Evolutionary conservation across 495 filamentous ascomycete species (phyloP).

Genomic region (Neurospora sublineolata): DNA sequence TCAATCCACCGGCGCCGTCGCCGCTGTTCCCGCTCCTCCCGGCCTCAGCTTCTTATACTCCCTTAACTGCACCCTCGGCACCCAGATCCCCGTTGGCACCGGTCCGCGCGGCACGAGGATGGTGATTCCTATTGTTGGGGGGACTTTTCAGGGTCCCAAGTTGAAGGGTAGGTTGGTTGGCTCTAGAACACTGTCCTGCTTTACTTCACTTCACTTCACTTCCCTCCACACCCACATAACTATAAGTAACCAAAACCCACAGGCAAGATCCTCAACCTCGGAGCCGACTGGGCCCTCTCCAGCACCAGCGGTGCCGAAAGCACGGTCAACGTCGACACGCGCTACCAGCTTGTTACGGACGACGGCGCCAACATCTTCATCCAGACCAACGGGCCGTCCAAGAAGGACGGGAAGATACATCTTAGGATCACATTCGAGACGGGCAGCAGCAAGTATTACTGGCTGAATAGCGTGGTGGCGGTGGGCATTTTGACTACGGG

Average conservation of each 20-base stretch:
- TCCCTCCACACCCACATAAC: neutral
- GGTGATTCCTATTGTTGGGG: constrained; percentile 19
- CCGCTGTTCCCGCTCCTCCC: constrained; percentile 5
- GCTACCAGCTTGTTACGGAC: constrained; percentile 19
- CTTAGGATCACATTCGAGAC: constrained; percentile 18
- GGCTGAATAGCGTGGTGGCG: constrained; percentile 18
- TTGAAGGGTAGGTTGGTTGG: constrained; percentile 5
- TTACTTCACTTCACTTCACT: too few species aligned
- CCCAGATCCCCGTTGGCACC: constrained; percentile 7
- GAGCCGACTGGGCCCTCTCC: constrained; percentile 20
- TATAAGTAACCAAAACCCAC: too few species aligned
- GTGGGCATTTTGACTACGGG: constrained; percentile 13
- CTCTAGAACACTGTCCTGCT: too few species aligned
- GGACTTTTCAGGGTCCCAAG: constrained; percentile 12
- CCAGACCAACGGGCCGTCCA: constrained; percentile 16
- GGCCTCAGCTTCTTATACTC: constrained; percentile 18
- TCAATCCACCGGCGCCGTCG: neutral
- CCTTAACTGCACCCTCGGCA: constrained; percentile 16
- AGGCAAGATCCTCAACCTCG: constrained; percentile 21
- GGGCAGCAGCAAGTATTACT: constrained; percentile 16
- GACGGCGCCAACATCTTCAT: constrained; percentile 23
- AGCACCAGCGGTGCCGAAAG: constrained; percentile 7
- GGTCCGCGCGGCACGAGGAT: constrained; percentile 9
- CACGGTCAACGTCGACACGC: constrained; percentile 18
- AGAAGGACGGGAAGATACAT: constrained; percentile 16